Evolutionary conservation across 169 alveolate genomes (phyloP), one percentile per base, ranked within the genome.

Genomic region (Amoebophrya sp.): DNA sequence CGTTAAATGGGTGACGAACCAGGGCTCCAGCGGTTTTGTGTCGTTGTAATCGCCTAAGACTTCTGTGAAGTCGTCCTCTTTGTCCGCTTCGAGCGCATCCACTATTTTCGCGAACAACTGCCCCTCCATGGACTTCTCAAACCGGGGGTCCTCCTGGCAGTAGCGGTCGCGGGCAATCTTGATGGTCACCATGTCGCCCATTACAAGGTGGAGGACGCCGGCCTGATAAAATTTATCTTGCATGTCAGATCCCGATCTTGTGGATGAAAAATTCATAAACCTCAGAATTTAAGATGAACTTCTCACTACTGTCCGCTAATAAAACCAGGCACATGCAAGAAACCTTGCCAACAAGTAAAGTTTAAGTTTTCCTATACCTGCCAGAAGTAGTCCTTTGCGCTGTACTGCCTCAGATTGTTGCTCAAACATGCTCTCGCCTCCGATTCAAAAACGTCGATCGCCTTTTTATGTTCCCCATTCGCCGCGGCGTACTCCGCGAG

Each of bases 1-100:
- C 35, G 29, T 18, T 2, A 66, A 25, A 25, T 66, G 83, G 39
- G 12, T 66, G 35, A 66, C 83, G 18, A 66, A 66, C 83, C 83
- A 66, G 32, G 83, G 83, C 83, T 66, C 83, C 83, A 66, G 83
- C 35, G 83, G 83, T 66, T 66, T 66, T 3, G 83, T 66, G 35
- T 66, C 83, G 35, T 66, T n/a, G 35, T 66, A 66, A 25, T 66
- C 83, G 83, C 83, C 83, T 7, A 66, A 25, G 7, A 25, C 83
- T 7, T 66, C 32, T 25, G 83, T 66, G 83, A 66, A 66, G 35
- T 18, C 83, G 7, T 66, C 10, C 83, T 66, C 83, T 1, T 66
- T n/a, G 35, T 66, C 10, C 83, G 2, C 35, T 25, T 66, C 83
- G 83, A 66, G 1, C 7, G 83, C 83, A 7, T 0, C 12, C 35